A percentile compares a stretch with the other conserved stretches of the same genome.
These are phyloP conservation scores for Malus fusca DNA, from an alignment of 306 rosid genomes.

Conservation along the genomic window DNA sequence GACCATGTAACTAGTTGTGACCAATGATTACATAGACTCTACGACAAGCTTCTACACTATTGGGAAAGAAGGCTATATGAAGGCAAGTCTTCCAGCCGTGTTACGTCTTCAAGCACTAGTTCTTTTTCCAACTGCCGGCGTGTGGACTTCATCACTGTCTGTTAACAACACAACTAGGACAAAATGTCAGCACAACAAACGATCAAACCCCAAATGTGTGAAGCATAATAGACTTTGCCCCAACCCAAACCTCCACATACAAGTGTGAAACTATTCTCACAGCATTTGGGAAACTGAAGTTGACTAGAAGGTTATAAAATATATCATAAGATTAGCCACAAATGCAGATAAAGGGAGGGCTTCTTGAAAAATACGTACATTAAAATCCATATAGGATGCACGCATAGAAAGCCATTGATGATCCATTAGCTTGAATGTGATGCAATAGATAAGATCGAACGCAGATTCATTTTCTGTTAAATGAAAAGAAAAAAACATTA, in stretches of 20 bases:
- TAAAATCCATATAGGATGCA: constrained; percentile 98
- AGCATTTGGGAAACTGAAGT: background rate
- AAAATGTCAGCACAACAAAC: constrained; percentile 14
- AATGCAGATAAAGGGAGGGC: background rate
- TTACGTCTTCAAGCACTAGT: constrained; percentile 65
- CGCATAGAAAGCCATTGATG: constrained; percentile 96
- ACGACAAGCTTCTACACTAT: constrained; percentile 29
- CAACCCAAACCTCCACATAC: background rate
- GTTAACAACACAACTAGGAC: constrained; percentile 15
- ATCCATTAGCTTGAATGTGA: constrained; percentile 97
- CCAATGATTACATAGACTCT: constrained; percentile 15
- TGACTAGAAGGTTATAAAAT: background rate
- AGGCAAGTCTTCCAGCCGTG: constrained; percentile 79
- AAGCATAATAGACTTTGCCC: background rate
- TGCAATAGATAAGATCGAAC: constrained; percentile 92
- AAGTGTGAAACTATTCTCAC: background rate
- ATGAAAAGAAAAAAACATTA: constrained; percentile 13
- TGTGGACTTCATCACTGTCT: constrained; percentile 94
- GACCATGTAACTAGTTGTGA: constrained; percentile 17
- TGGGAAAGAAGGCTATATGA: constrained; percentile 70
- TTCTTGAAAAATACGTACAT: constrained; percentile 50
- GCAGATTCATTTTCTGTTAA: constrained; percentile 77
- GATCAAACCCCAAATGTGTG: background rate
- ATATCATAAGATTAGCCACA: background rate
- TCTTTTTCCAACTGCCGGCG: constrained; percentile 93